phyloP scores from a whole-genome alignment of 1,139 yeast genomes.

The Pichia sp. region DNA sequence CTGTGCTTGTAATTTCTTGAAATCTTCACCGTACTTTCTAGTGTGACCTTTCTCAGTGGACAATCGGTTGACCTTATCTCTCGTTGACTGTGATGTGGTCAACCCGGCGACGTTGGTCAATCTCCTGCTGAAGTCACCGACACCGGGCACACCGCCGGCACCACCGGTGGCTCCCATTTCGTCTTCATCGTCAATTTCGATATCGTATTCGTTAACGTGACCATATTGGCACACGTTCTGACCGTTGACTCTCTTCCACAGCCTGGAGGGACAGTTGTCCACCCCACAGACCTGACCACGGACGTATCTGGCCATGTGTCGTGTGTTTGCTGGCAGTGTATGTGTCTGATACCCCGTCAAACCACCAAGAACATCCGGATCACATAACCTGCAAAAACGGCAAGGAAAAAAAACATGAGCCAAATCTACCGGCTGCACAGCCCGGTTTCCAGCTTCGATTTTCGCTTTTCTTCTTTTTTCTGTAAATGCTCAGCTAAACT shows the following conservation, averaged over 20 bases:
- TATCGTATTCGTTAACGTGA: constrained; percentile 79
- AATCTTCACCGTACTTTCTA: constrained; percentile 23
- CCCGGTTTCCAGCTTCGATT: too few relatives aligned
- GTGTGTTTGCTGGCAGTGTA: too few relatives aligned
- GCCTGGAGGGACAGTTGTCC: constrained; percentile 80
- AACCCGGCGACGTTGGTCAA: constrained; percentile 43
- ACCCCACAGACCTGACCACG: constrained; percentile 86
- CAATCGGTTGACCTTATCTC: constrained; percentile 19
- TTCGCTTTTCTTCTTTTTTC: too few relatives aligned
- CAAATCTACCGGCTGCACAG: too few relatives aligned
- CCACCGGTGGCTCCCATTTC: constrained; percentile 38
- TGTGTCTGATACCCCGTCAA: too few relatives aligned
- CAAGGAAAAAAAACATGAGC: too few relatives aligned
- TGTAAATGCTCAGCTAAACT: too few relatives aligned
- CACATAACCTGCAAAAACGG: too few relatives aligned
- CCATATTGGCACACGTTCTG: constrained; percentile 84
- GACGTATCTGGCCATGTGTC: constrained; percentile 25
- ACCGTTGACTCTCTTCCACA: constrained; percentile 74
- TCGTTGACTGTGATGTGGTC: constrained; percentile 29
- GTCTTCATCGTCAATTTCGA: constrained; percentile 77
- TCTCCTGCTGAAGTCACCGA: constrained; percentile 47
- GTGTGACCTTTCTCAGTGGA: constrained; percentile 23
- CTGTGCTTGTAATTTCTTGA: constrained; percentile 7
- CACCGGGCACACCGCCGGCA: constrained; percentile 24
- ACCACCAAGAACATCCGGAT: too few relatives aligned